Evolutionary conservation across 2,329 filamentous ascomycete species (phyloP), one percentile per base, ranked within the genome.

Genomic region (Hypoxylon rubiginosum): DNA sequence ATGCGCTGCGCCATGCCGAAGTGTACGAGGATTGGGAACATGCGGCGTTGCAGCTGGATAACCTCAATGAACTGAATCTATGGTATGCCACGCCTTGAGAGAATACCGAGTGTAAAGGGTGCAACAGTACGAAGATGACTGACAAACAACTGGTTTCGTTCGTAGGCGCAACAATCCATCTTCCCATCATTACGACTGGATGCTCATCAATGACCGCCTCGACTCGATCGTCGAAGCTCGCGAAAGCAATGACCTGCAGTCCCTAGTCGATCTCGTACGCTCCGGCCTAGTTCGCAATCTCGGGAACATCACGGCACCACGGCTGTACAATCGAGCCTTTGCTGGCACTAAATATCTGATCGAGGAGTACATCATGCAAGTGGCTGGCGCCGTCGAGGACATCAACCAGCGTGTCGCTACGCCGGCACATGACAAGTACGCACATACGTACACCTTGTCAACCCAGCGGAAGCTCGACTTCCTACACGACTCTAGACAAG

Each of bases 321-420:
- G 90, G 68, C 83, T 97, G 0, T 97, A 94, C 81, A 94, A 94
- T 73, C 87, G 91, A 62, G 91, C 93, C 11, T 96, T 96, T 76
- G 91, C 92, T 1, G 94, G 94, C 15, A 97, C 94, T 0, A 97
- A 97, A 77, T 87, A 92, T 57, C 82, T 97, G 51, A 97, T 97
- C 67, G 94, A 97, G 75, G 92, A 97, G 78, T 97, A 97, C 75
- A 90, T 97, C 67, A 90, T 90, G 0, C 90, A 95, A 75, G 90
- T 97, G 36, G 91, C 91, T n/a, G 87, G 91, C 63, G 91, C 92
- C 1, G 88, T 97, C 58, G 88, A 92, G 66, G 90, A 94, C 74
- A 90, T 97, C 39, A 90, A 90, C 28, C 81, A 78, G 26, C 65
- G 67, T n/a, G 63, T 64, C 11, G 55, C 65, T 58, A 48, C 73